Base-by-base conservation (phyloP, 805 yeast genomes). In the Kazachstania viticola region DNA sequence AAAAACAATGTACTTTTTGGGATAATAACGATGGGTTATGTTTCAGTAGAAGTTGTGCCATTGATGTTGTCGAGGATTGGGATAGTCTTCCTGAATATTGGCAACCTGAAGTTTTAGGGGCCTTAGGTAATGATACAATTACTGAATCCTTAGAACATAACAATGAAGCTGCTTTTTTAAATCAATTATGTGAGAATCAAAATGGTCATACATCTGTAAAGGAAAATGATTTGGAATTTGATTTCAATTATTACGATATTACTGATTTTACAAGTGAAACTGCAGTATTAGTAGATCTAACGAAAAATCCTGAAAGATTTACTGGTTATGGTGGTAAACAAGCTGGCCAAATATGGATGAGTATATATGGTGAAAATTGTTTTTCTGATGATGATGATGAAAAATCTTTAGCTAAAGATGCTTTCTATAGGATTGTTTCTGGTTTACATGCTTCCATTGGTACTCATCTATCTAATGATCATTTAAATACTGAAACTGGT, bases 391-490 rank as follows among this genome's bases (percentile, higher is more conserved):
- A 44, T 28, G 64, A 55, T 44, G 67, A 56, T 18, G 73, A 68
- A 14, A 71, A 69, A 40, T 87, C 95, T 52, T 60, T 78, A 27
- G 97, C 93, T 47, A 88, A 88, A 60, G 75, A 83, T 40, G 74
- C 87, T 25, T 91, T 91, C 47, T 91, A 79, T 59, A 71, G 91
- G 42, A 60, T 91, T 32, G 67, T 91, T 15, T 78, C 91, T 17
- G 99, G 99, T 2, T 71, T 91, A 79, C 99, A 91, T 52, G 84
- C 95, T 2, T 82, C 95, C 2, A 84, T 91, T 39, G 88, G 94
- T 5, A 85, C 94, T 1, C 99, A 91, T 58, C 64, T 91, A 38
- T 73, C 94, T 13, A 81, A 80, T 51, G 96, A 88, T 49, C 81
- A 71, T 54, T 64, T 80, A 39, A 71, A 81, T 53, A 65, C 73